Percentiles rank a stretch among this genome's conserved stretches.
phyloP scores from a whole-genome alignment of 441 rosid species.

The Eruca vesicaria region DNA sequence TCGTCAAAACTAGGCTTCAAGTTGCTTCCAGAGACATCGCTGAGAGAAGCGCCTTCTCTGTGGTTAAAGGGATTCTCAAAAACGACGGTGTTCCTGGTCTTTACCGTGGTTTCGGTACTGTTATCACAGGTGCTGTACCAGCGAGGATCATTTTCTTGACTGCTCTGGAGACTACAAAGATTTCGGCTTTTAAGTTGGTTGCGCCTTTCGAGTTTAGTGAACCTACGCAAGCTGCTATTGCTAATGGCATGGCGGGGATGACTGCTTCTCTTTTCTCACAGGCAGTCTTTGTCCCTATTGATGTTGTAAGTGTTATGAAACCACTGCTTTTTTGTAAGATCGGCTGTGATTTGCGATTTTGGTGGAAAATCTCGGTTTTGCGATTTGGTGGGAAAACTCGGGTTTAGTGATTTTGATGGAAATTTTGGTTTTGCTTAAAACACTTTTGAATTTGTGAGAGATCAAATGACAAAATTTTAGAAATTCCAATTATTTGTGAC shows the following conservation, averaged over 20 bases:
- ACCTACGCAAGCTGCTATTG: slow-evolving; percentile 84
- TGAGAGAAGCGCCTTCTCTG: slow-evolving; percentile 75
- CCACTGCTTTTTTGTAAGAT: not conserved
- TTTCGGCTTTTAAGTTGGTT: slow-evolving; percentile 67
- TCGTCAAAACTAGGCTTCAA: slow-evolving; percentile 90
- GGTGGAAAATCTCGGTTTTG: too few species aligned
- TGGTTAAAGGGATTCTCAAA: slow-evolving; percentile 62
- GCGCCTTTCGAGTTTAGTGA: slow-evolving; percentile 75
- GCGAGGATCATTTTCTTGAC: slow-evolving; percentile 86
- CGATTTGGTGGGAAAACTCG: too few species aligned
- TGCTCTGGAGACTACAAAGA: slow-evolving; percentile 87
- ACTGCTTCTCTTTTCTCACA: slow-evolving; percentile 78
- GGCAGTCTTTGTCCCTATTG: slow-evolving; percentile 90
- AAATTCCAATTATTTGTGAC: too few species aligned
- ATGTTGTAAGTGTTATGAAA: slow-evolving; percentile 53
- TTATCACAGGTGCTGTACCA: slow-evolving; percentile 90
- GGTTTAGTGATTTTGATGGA: too few species aligned
- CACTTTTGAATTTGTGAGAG: too few species aligned
- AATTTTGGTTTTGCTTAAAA: too few species aligned
- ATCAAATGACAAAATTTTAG: too few species aligned
- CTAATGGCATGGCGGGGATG: slow-evolving; percentile 96
- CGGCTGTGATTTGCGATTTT: too few species aligned
- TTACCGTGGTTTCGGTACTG: slow-evolving; percentile 93
- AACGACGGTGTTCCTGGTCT: slow-evolving; percentile 92
- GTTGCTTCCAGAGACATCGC: slow-evolving; percentile 83